These are phyloP conservation scores for Margaritispora aquatica DNA, from an alignment of 495 filamentous ascomycete genomes.

Conservation along the genomic window DNA sequence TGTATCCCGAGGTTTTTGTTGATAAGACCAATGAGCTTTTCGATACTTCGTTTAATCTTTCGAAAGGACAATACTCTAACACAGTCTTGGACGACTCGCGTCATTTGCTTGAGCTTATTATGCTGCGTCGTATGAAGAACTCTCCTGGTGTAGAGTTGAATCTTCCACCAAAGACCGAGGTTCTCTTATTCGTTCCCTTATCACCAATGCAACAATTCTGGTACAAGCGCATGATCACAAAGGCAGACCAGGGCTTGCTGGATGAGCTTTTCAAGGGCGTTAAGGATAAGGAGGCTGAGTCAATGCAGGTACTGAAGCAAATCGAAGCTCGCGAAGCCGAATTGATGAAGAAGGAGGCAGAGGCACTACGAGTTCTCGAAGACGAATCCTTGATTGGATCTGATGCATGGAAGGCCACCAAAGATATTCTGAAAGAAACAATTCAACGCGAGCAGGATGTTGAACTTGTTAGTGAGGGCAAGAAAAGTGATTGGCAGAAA, in stretches of 20 bases:
- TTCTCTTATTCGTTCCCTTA: constrained; percentile 54
- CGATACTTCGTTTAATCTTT: constrained; percentile 52
- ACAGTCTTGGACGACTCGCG: constrained; percentile 47
- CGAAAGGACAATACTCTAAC: constrained; percentile 46
- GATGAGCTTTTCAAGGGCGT: constrained; percentile 47
- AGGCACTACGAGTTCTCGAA: constrained; percentile 22
- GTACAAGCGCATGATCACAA: constrained; percentile 55
- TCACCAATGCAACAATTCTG: constrained; percentile 56
- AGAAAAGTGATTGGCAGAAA: constrained; percentile 41
- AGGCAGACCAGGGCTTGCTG: constrained; percentile 43
- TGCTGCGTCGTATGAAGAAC: constrained; percentile 60
- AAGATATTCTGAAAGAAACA: constrained; percentile 36
- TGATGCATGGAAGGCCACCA: constrained; percentile 40
- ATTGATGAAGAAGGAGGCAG: constrained; percentile 18
- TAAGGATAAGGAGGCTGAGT: constrained; percentile 40
- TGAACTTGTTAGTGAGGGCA: constrained; percentile 33
- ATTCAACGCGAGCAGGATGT: constrained; percentile 28
- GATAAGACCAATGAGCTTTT: constrained; percentile 45
- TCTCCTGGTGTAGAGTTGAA: constrained; percentile 50
- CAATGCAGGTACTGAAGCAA: constrained; percentile 26
- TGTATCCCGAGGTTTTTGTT: constrained; percentile 57
- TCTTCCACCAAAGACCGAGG: constrained; percentile 54
- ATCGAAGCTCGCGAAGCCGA: constrained; percentile 18
- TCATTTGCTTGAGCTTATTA: constrained; percentile 49
- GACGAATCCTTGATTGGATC: constrained; percentile 14